A percentile compares a stretch with the other conserved stretches of the same genome.
These are phyloP conservation scores for Rhizopogon vulgaris DNA, from an alignment of 768 basidiomycete genomes.

Conservation along the genomic window DNA sequence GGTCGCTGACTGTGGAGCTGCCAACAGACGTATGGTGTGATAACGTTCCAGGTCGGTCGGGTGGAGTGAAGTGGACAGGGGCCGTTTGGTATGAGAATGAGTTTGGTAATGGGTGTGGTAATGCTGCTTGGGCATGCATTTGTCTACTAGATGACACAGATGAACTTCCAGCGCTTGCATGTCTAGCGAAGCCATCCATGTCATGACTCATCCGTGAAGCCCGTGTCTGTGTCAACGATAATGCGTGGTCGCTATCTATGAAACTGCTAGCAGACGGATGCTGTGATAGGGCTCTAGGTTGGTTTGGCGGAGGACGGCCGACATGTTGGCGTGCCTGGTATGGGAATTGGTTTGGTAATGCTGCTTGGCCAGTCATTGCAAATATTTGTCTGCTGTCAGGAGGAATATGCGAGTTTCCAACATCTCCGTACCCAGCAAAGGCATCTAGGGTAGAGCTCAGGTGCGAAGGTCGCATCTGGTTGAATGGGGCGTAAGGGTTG, in stretches of 20 bases:
- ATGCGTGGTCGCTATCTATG: neutral
- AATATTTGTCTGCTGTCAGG: slow-evolving; percentile 30
- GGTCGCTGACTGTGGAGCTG: neutral
- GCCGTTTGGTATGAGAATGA: too few relatives aligned
- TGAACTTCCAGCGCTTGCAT: slow-evolving; percentile 13
- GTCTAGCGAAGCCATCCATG: slow-evolving; percentile 16
- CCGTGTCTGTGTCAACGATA: neutral
- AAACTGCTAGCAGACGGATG: slow-evolving; percentile 2
- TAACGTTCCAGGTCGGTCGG: neutral
- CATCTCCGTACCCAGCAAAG: neutral
- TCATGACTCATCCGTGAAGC: slow-evolving; percentile 14
- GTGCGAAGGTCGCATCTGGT: slow-evolving; percentile 8
- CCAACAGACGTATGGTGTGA: neutral
- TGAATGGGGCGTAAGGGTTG: neutral
- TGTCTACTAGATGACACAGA: slow-evolving; percentile 35
- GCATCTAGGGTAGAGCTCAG: slow-evolving; percentile 13
- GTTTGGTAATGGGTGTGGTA: neutral
- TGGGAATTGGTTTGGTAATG: slow-evolving; percentile 26
- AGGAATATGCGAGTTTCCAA: slow-evolving; percentile 12
- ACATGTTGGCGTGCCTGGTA: slow-evolving; percentile 18
- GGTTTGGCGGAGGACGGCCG: slow-evolving; percentile 7
- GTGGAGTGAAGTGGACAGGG: neutral
- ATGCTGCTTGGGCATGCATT: slow-evolving; percentile 41
- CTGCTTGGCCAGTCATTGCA: neutral
- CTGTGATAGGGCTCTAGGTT: neutral